Base-by-base conservation (phyloP, 2,329 filamentous ascomycete species). In the Mariannaea sp. region DNA sequence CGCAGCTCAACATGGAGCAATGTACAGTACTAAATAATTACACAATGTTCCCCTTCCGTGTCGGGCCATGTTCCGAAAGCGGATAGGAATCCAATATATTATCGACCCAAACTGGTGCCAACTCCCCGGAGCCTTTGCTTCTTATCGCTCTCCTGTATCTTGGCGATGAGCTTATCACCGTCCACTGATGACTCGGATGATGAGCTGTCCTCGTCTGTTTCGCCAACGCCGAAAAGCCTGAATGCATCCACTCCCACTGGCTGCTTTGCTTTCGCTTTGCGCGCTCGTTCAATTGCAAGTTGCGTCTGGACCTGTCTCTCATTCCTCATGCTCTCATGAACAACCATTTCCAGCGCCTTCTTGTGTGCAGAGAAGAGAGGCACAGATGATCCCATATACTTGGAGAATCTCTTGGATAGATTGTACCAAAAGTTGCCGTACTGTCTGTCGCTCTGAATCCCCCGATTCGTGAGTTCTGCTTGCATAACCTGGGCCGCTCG, bases 341-440 rank as follows among this genome's bases (percentile, higher is more conserved):
- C 55, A 42, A 67, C 52, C 12, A 55, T 54, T 3, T 61, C 60
- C 4, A 66, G 53, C 7, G 49, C 52, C 53, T 58, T 60, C 35
- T 66, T 64, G 43, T 64, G 62, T 5, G 55, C 62, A 6, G 59
- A 58, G 26, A 67, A 65, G 12, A 67, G 54, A 7, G 60, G 65
- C n/a, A 60, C 56, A 0, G 51, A 36, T 7, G 59, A 64, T n/a
- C 56, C 59, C 4, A 47, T 50, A 19, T 58, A 39, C 7, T 24
- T 46, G 4, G 65, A 65, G 24, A 62, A 51, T 33, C 51, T 56
- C 55, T 62, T 64, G 4, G 45, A 62, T 17, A 67, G 51, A 22
- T 65, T 62, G 52, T 64, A 63, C 63, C 63, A 65, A 40, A 67
- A 64, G 40, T 60, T 65, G 32, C 30, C 46, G 42, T 57, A 57